phyloP scores from a whole-genome alignment of 192 early-diverging fungal genomes.

The Backusella psychrophila region DNA sequence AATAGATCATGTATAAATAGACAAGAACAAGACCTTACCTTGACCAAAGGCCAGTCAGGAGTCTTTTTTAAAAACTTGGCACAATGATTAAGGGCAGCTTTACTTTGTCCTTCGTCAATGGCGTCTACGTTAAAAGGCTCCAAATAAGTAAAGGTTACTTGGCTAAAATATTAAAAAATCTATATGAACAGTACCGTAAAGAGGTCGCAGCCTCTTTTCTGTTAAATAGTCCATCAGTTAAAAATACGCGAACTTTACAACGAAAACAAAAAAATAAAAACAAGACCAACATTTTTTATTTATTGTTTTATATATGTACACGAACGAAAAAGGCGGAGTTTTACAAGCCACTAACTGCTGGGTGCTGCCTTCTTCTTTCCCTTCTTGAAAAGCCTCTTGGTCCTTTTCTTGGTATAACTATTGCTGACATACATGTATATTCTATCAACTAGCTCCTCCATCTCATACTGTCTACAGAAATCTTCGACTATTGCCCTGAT shows the following conservation, averaged over 20 bases:
- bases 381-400: not conserved
- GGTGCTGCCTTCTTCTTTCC: not conserved
- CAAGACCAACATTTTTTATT: not conserved
- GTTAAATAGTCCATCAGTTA: constrained; percentile 16
- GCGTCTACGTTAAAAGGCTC: constrained; percentile 40
- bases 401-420: not conserved
- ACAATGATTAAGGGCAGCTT: constrained; percentile 56
- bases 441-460: not conserved
- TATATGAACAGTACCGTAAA: constrained; percentile 48
- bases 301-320: not conserved
- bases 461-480: not conserved
- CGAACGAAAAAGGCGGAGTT: not conserved
- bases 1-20: not conserved
- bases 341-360: not conserved
- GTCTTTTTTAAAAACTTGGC: constrained; percentile 74
- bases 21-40: constrained; percentile 43
- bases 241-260: not conserved
- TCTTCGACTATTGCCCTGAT: not conserved
- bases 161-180: not conserved
- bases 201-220: constrained; percentile 54
- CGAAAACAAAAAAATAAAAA: not conserved
- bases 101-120: constrained; percentile 65
- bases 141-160: not conserved
- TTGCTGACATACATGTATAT: not conserved
- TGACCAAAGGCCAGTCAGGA: constrained; percentile 57